These are phyloP conservation scores for Huiozyma sinensis DNA, from an alignment of 805 yeast genomes.

Conservation along the genomic window DNA sequence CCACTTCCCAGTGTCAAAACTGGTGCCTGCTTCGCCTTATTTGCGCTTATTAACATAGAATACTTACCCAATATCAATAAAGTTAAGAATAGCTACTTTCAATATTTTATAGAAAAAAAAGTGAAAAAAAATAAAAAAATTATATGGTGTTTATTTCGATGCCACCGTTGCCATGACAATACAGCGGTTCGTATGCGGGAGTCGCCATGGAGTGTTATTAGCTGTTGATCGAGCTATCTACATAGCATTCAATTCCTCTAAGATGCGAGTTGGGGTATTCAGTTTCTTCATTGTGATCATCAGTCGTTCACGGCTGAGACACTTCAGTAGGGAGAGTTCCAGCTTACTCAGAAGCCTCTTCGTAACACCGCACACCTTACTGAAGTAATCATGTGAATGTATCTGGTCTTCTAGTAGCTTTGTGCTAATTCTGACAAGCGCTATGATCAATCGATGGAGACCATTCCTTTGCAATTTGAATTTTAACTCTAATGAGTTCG, in stretches of 20 bases:
- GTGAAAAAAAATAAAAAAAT: too few species aligned
- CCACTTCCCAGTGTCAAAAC: too few species aligned
- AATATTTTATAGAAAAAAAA: too few species aligned
- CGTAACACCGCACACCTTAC: slow-evolving; percentile 38
- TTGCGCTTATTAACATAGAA: too few species aligned
- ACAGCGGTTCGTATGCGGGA: too few species aligned
- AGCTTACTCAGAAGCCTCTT: slow-evolving; percentile 19
- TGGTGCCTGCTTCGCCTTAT: too few species aligned
- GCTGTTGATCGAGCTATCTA: background rate
- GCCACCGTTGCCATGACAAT: too few species aligned
- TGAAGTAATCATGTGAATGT: slow-evolving; percentile 36
- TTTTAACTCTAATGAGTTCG: slow-evolving; percentile 1
- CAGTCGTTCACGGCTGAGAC: slow-evolving; percentile 13
- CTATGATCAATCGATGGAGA: slow-evolving; percentile 35
- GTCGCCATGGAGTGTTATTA: too few species aligned
- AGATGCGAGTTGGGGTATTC: slow-evolving; percentile 6
- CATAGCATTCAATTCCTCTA: slow-evolving; percentile 7
- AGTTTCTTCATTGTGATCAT: slow-evolving; percentile 13
- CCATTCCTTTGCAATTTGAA: slow-evolving; percentile 26
- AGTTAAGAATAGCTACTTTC: too few species aligned
- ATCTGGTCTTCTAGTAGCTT: slow-evolving; percentile 39
- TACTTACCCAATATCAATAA: too few species aligned
- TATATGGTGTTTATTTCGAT: too few species aligned
- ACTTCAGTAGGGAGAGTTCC: slow-evolving; percentile 17
- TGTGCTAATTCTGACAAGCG: slow-evolving; percentile 35